Evolutionary conservation across 768 basidiomycete species (phyloP).

Genomic region (Russula dissimulans): DNA sequence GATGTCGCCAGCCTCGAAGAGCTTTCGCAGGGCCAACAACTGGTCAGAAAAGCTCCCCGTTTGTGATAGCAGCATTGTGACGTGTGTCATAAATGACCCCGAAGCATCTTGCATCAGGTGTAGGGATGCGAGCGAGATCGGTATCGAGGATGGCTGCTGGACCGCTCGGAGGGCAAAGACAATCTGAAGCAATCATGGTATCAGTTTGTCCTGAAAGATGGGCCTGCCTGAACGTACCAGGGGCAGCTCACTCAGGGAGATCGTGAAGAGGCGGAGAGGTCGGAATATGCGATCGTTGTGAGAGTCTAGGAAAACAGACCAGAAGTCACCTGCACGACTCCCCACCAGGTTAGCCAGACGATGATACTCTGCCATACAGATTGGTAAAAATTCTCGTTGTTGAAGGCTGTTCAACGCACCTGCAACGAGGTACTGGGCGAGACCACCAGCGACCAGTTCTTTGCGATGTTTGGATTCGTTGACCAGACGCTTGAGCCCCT

Average conservation of each 20-base stretch:
- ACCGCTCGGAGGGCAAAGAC: constrained; percentile 19
- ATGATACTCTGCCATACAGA: constrained; percentile 1
- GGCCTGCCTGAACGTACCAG: constrained; percentile 3
- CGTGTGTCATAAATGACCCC: constrained; percentile 37
- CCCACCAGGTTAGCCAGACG: constrained; percentile 12
- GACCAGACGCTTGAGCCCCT: constrained; percentile 54
- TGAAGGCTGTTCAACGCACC: constrained; percentile 22
- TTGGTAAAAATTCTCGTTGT: not conserved
- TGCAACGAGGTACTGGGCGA: constrained; percentile 43
- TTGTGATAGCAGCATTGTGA: constrained; percentile 43
- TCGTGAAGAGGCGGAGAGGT: not conserved
- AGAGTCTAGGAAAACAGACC: not conserved
- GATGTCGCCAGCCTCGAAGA: constrained; percentile 59
- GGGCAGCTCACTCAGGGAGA: constrained; percentile 9
- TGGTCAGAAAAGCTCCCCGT: constrained; percentile 48
- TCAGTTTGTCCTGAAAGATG: not conserved
- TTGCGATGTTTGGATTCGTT: constrained; percentile 48
- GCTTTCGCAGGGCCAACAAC: constrained; percentile 42
- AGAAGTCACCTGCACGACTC: constrained; percentile 9
- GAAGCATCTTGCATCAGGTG: constrained; percentile 49
- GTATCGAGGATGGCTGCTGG: constrained; percentile 18
- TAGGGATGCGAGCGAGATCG: constrained; percentile 24
- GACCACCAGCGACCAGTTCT: constrained; percentile 61
- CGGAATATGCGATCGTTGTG: not conserved
- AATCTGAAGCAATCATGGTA: constrained; percentile 2